Evolutionary conservation across 1,284 basidiomycete species (phyloP).

Genomic region (Ceratobasidium sp.): DNA sequence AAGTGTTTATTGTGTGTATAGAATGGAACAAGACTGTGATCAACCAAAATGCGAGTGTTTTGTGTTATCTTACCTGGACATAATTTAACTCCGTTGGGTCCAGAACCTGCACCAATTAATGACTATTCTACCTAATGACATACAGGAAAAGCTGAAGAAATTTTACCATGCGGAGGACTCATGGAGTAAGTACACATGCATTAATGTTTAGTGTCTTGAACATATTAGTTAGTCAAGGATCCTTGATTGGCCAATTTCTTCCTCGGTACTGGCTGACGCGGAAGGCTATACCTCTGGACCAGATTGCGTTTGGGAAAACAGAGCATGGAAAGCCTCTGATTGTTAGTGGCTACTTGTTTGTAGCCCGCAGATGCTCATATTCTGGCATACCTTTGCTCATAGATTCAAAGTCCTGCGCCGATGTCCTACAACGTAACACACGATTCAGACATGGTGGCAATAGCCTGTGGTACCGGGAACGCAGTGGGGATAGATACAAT

Average conservation of each 20-base stretch:
- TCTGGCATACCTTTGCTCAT: conserved; percentile 54
- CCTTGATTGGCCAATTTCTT: conserved; percentile 75
- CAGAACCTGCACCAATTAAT: conserved; percentile 16
- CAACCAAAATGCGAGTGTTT: neutral
- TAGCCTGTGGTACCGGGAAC: conserved; percentile 65
- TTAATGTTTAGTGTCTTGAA: conserved; percentile 2
- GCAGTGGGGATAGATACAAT: conserved; percentile 79
- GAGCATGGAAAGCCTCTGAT: conserved; percentile 77
- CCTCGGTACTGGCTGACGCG: conserved; percentile 68
- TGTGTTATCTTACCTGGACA: neutral
- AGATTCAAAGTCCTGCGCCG: conserved; percentile 60
- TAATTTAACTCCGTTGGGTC: neutral
- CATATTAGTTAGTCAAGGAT: conserved; percentile 61
- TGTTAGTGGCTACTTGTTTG: conserved; percentile 60
- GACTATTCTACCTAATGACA: conserved; percentile 1
- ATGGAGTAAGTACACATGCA: conserved; percentile 64
- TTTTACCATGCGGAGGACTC: conserved; percentile 78
- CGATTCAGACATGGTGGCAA: conserved; percentile 74
- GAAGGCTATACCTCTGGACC: conserved; percentile 60
- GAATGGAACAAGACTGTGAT: conserved; percentile 9
- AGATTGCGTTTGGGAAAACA: conserved; percentile 67
- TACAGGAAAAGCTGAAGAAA: conserved; percentile 57
- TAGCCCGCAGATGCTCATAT: conserved; percentile 9
- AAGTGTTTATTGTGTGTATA: conserved; percentile 4
- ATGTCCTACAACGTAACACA: conserved; percentile 83